phyloP scores from a whole-genome alignment of 164 flowering plant species.

The Vitis labrusca region DNA sequence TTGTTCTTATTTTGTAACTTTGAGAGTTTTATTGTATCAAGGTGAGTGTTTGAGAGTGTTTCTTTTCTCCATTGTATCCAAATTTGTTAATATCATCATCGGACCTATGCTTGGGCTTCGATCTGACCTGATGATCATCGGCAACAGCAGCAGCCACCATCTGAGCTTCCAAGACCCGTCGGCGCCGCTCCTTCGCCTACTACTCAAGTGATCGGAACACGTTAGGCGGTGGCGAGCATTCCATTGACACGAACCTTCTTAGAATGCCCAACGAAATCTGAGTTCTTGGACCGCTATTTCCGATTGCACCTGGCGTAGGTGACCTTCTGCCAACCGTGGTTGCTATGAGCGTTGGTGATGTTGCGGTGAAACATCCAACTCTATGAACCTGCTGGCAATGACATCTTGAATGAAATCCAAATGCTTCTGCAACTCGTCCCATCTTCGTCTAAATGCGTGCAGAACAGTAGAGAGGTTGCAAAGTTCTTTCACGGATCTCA shows the following conservation, averaged over 20 bases:
- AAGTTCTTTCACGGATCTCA: constrained; percentile 22
- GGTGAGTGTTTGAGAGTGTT: too few species aligned
- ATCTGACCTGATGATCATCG: too few species aligned
- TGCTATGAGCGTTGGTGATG: constrained; percentile 15
- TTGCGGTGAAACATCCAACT: not conserved
- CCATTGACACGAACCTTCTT: constrained; percentile 15
- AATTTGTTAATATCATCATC: too few species aligned
- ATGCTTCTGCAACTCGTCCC: constrained; percentile 42
- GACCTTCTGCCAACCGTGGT: constrained; percentile 92
- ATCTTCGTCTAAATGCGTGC: constrained; percentile 32
- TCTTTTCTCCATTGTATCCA: too few species aligned
- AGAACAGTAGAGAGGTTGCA: constrained; percentile 31
- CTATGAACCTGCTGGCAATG: constrained; percentile 14
- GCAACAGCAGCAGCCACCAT: constrained; percentile 18
- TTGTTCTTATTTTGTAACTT: too few species aligned
- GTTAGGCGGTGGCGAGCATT: constrained; percentile 13
- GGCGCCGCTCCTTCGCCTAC: constrained; percentile 53
- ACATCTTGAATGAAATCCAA: constrained; percentile 34
- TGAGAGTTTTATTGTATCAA: too few species aligned
- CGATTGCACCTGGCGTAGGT: constrained; percentile 59
- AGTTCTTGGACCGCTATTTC: constrained; percentile 20
- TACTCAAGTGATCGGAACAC: constrained; percentile 53
- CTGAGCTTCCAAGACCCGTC: constrained; percentile 37
- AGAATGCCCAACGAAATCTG: constrained; percentile 5
- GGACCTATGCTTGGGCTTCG: too few species aligned